Evolutionary conservation across 352 stramenopile species (phyloP), one percentile per base, ranked within the genome.

Genomic region (Phytophthora palmivora): DNA sequence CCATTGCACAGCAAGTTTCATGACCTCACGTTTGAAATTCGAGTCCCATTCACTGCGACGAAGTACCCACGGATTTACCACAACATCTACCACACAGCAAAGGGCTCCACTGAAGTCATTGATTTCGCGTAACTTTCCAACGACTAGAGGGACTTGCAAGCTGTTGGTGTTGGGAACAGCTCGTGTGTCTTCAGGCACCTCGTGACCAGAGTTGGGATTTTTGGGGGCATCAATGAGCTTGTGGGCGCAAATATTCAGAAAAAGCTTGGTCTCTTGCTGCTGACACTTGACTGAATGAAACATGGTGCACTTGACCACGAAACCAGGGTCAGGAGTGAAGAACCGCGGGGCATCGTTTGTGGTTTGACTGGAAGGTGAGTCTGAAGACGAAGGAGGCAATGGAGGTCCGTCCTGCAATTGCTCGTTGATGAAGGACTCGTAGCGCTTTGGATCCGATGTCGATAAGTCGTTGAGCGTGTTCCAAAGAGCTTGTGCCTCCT

Each of bases 341-440:
- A 83, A 87, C 6, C 72, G 63, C 9, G 70, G 72, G 12, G 68
- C 19, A 30, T 68, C 48, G 15, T 49, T 36, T 10, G 42, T 6
- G 26, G 43, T 28, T 37, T 63, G 42, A 22, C 58, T 53, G 19
- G 39, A 46, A 19, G 38, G 14, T 7, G 38, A 37, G 9, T 58
- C 61, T 18, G 41, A 46, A 10, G 55, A n/a, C n/a, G n/a, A 47
- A 36, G 63, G 32, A 41, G 50, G 10, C 3, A 54, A n/a, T 8
- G 81, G 80, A 8, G 80, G 84, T 1, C 82, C 84, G 32, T 89
- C 72, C 49, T 84, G 80, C 46, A 95, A 70, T 66, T 95, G 87
- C 26, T 91, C 82, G n/a, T 78, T 72, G 59, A 95, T 91, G 57
- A 95, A 95, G 16, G 74, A 72, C 52, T 91, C 76, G 67, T 95